Percentiles rank a stretch among this genome's conserved stretches.
These are phyloP conservation scores for Ceratocystis diversiconidia DNA, from an alignment of 2,329 filamentous ascomycete species.

Conservation along the genomic window DNA sequence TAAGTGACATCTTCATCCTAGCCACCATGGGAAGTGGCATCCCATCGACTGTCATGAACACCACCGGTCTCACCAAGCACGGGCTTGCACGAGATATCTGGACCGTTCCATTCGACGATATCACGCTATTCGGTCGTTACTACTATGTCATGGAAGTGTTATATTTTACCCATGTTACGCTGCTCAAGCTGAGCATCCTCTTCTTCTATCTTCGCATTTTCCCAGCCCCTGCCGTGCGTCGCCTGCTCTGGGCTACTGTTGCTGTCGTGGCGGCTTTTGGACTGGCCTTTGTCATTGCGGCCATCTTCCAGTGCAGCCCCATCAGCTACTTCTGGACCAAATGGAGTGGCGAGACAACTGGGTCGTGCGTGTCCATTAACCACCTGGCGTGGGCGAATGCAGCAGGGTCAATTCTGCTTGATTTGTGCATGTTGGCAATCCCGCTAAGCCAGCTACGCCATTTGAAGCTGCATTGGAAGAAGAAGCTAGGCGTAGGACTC, in stretches of 20 bases:
- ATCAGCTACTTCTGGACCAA: conserved; percentile 35
- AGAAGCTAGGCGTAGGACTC: conserved; percentile 30
- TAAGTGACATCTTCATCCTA: conserved; percentile 28
- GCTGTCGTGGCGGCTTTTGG: conserved; percentile 27
- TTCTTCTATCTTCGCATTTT: conserved; percentile 40
- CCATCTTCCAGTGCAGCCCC: conserved; percentile 34
- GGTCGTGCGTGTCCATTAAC: conserved; percentile 33
- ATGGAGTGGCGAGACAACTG: conserved; percentile 35
- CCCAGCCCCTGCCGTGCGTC: conserved; percentile 25
- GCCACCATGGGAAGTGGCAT: conserved; percentile 22
- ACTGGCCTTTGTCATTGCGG: conserved; percentile 28
- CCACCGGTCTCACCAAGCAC: conserved; percentile 23
- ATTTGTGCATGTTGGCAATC: conserved; percentile 34
- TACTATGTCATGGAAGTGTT: conserved; percentile 29
- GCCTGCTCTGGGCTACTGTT: conserved; percentile 28
- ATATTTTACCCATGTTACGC: conserved; percentile 31
- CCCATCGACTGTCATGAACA: conserved; percentile 24
- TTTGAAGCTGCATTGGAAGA: conserved; percentile 30
- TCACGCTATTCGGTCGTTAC: conserved; percentile 29
- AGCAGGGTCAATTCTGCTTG: conserved; percentile 33
- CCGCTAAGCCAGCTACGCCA: conserved; percentile 30
- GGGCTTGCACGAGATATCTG: conserved; percentile 35
- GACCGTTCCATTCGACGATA: conserved; percentile 28
- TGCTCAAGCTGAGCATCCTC: conserved; percentile 35
- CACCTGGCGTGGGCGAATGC: conserved; percentile 34